phyloP scores from a whole-genome alignment of 805 yeast genomes.

The Pichia nanzhaoensis region DNA sequence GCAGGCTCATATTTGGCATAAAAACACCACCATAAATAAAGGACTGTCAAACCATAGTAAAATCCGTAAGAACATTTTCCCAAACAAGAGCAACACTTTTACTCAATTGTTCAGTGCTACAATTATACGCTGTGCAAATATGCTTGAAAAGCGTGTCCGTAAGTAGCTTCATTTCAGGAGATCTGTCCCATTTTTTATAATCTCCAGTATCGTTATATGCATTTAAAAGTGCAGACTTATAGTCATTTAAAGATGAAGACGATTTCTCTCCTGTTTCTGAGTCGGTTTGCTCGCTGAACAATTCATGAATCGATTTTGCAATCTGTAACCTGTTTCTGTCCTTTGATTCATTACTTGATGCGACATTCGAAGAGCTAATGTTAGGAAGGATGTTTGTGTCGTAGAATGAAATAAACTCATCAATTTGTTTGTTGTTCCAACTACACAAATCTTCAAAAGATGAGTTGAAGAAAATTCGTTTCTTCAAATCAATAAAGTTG shows the following conservation, averaged over 20 bases:
- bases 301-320: slow-evolving; percentile 5
- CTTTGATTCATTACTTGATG: slow-evolving; percentile 1
- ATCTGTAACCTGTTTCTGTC: slow-evolving; percentile 2
- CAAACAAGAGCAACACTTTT: slow-evolving; percentile 17
- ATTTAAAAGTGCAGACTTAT: background rate
- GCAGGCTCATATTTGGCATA: too few species aligned
- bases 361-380: slow-evolving; percentile 1
- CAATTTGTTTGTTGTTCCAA: slow-evolving; percentile 44
- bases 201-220: background rate
- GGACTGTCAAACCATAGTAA: too few species aligned
- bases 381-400: slow-evolving; percentile 1
- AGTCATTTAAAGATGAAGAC: background rate
- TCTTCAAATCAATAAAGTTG: slow-evolving; percentile 10
- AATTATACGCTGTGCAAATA: background rate
- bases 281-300: background rate
- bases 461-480: slow-evolving; percentile 20
- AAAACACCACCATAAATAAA: too few species aligned
- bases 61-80: slow-evolving; percentile 25
- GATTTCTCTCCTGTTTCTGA: too few species aligned
- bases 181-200: background rate
- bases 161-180: background rate
- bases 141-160: background rate
- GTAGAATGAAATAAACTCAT: slow-evolving; percentile 44
- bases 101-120: background rate
- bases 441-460: slow-evolving; percentile 32